Evolutionary conservation across 768 basidiomycete species (phyloP).

Genomic region (Calocybe indica): DNA sequence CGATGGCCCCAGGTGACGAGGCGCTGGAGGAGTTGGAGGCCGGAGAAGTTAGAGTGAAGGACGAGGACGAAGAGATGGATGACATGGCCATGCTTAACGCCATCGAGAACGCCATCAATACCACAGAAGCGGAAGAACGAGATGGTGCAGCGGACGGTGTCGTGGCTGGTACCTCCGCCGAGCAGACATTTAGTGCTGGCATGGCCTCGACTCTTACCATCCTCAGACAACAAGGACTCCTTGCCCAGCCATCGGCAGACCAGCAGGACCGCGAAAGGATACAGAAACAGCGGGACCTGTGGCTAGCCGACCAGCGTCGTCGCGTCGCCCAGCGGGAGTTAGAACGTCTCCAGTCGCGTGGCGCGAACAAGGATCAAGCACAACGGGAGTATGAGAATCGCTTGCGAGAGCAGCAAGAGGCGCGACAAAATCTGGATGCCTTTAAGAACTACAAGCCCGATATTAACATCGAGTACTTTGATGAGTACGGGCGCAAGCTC

Average conservation of each 20-base stretch:
- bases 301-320: constrained; percentile 82
- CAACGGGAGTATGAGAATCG: constrained; percentile 94
- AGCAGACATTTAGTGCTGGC: constrained; percentile 77
- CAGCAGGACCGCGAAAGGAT: constrained; percentile 70
- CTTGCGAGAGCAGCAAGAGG: constrained; percentile 85
- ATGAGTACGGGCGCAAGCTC: constrained; percentile 86
- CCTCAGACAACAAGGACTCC: constrained; percentile 86
- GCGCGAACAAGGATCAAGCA: constrained; percentile 85
- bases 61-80: constrained; percentile 71
- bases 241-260: constrained; percentile 60
- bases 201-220: constrained; percentile 87
- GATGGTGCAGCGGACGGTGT: constrained; percentile 23
- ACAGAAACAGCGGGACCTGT: constrained; percentile 81
- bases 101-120: constrained; percentile 65
- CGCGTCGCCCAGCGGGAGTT: constrained; percentile 74
- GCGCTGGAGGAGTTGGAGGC: constrained; percentile 73
- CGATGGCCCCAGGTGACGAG: constrained; percentile 56
- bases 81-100: constrained; percentile 70
- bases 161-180: constrained; percentile 60
- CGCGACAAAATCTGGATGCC: constrained; percentile 69
- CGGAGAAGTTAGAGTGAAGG: constrained; percentile 73
- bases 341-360: constrained; percentile 71
- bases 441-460: constrained; percentile 97
- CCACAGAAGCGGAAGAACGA: constrained; percentile 52
- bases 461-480: constrained; percentile 92